Conservation (phyloP, 805 yeast species). For the Saccharomyces mikatae region DNA sequence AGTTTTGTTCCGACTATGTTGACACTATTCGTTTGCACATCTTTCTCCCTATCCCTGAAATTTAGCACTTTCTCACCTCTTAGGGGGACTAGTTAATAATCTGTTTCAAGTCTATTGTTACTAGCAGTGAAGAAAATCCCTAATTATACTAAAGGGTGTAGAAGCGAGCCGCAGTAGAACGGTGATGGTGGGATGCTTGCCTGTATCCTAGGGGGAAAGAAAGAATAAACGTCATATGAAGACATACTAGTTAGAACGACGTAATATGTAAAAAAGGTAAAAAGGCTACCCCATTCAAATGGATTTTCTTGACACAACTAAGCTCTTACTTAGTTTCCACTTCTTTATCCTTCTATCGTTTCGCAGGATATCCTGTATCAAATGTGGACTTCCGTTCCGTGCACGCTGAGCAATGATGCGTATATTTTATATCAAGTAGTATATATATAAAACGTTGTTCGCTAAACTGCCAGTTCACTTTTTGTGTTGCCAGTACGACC, state of each 20-base stretch:
- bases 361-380: background rate
- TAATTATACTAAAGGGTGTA: background rate
- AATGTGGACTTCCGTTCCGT: too few relatives aligned
- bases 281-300: background rate
- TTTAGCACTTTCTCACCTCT: background rate
- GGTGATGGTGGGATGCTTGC: background rate
- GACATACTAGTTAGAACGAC: background rate
- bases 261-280: background rate
- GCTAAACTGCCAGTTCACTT: background rate
- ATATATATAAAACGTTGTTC: too few relatives aligned
- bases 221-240: background rate
- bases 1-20: background rate
- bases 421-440: background rate
- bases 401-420: background rate
- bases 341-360: too few relatives aligned
- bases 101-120: background rate
- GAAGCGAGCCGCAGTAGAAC: background rate
- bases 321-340: too few relatives aligned
- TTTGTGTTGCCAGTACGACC: background rate
- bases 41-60: background rate
- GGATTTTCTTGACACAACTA: background rate
- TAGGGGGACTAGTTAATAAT: background rate
- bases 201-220: background rate
- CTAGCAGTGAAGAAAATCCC: background rate
- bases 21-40: background rate